A percentile compares a stretch with the other conserved stretches of the same genome.
Evolutionary conservation across 306 rosid genomes (phyloP).

Genomic region (Fragaria ananassa): DNA sequence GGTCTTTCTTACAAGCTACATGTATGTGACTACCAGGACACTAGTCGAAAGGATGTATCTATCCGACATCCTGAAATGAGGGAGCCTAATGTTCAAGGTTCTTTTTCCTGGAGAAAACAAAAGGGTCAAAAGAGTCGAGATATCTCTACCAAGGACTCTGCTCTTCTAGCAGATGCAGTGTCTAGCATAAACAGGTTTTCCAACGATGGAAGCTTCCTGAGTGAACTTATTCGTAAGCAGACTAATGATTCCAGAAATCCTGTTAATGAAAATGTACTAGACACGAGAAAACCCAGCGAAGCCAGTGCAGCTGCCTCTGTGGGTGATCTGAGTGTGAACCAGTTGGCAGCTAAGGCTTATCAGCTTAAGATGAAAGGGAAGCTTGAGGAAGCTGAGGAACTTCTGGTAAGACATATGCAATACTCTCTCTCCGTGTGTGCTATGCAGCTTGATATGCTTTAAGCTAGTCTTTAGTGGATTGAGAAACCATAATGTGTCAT

Average conservation of each 20-base stretch:
- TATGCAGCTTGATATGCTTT: not conserved
- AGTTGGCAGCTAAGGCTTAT: constrained; percentile 94
- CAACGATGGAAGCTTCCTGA: constrained; percentile 71
- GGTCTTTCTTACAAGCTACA: not conserved
- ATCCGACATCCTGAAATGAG: constrained; percentile 54
- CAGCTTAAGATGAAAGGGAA: constrained; percentile 92
- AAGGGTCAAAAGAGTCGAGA: constrained; percentile 49
- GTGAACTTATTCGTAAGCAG: constrained; percentile 32
- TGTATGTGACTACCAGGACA: constrained; percentile 9
- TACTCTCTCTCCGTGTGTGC: not conserved
- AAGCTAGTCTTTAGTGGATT: constrained; percentile 2
- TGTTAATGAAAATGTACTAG: constrained; percentile 33
- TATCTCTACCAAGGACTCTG: constrained; percentile 44
- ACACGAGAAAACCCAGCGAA: constrained; percentile 33
- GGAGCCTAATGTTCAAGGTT: constrained; percentile 68
- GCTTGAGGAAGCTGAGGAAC: constrained; percentile 79
- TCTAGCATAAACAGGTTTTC: constrained; percentile 72
- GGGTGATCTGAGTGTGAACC: constrained; percentile 70
- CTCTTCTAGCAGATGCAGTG: constrained; percentile 56
- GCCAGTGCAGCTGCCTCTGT: constrained; percentile 22
- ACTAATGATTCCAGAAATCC: constrained; percentile 35
- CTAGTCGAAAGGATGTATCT: constrained; percentile 46
- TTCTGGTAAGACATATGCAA: constrained; percentile 51
- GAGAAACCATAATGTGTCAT: not conserved
- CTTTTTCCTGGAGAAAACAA: constrained; percentile 73